Evolutionary conservation across 306 rosid genomes (phyloP).

Genomic region (Purshia tridentata): DNA sequence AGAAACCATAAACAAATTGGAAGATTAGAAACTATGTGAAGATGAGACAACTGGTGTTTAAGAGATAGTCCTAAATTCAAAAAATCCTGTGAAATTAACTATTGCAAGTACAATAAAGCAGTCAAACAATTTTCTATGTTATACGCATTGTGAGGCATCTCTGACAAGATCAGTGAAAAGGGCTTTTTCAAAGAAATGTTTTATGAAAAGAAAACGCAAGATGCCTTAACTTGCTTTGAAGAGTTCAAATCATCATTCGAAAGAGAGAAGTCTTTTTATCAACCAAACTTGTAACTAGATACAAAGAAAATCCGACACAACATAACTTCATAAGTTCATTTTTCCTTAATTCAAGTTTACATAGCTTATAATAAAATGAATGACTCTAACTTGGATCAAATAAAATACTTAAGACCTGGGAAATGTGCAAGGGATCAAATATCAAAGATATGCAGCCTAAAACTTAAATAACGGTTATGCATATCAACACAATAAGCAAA

Average conservation of each 20-base stretch:
- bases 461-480: neutral
- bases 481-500: neutral
- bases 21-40: neutral
- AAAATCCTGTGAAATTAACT: neutral
- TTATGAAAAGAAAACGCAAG: neutral
- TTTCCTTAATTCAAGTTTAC: neutral
- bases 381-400: neutral
- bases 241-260: neutral
- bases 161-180: neutral
- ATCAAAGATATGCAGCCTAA: neutral
- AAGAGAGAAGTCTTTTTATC: neutral
- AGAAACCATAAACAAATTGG: neutral
- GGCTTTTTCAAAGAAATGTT: neutral
- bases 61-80: neutral
- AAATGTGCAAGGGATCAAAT: neutral
- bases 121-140: neutral
- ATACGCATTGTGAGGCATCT: neutral
- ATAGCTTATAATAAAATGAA: neutral
- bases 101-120: too few species aligned
- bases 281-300: neutral
- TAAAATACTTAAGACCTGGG: neutral
- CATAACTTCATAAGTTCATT: neutral
- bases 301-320: neutral
- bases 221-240: neutral
- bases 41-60: neutral